phyloP scores from a whole-genome alignment of 805 yeast species.

The Hanseniaspora osmophila region DNA sequence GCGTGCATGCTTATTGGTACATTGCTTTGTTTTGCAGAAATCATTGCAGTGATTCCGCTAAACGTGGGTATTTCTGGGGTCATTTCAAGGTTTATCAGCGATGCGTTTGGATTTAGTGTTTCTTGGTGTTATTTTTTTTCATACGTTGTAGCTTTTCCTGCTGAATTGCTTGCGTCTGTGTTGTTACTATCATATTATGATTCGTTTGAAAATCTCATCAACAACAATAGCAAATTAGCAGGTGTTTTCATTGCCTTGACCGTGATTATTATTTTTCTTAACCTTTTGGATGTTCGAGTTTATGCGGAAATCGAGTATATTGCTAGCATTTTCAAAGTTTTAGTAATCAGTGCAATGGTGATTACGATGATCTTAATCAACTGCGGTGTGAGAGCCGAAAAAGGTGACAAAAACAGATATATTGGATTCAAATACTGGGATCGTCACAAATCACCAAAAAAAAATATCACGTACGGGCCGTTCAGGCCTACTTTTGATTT shows the following conservation, averaged over 20 bases:
- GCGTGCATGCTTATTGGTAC: conserved; percentile 57
- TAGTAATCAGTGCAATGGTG: conserved; percentile 36
- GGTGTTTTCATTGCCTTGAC: conserved; percentile 38
- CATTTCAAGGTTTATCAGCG: conserved; percentile 62
- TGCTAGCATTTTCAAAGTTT: conserved; percentile 43
- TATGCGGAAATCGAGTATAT: conserved; percentile 64
- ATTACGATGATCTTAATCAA: conserved; percentile 50
- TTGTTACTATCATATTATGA: conserved; percentile 61
- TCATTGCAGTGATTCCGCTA: conserved; percentile 67
- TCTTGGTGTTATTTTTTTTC: conserved; percentile 67
- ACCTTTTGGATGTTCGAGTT: conserved; percentile 51
- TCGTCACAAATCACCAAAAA: conserved; percentile 24
- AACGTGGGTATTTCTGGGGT: conserved; percentile 68
- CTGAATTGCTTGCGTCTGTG: conserved; percentile 70
- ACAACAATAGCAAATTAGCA: conserved; percentile 26
- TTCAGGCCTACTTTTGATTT: conserved; percentile 59
- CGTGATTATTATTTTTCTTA: conserved; percentile 27
- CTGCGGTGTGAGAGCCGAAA: conserved; percentile 27
- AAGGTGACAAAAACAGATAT: conserved; percentile 26
- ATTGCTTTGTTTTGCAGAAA: conserved; percentile 64
- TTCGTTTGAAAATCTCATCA: conserved; percentile 32
- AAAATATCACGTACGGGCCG: conserved; percentile 42
- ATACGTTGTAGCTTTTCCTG: conserved; percentile 58
- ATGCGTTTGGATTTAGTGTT: conserved; percentile 60
- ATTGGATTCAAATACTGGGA: conserved; percentile 62